Evolutionary conservation across 2,329 filamentous ascomycete species (phyloP).

Genomic region (Botrytis hyacinthi): DNA sequence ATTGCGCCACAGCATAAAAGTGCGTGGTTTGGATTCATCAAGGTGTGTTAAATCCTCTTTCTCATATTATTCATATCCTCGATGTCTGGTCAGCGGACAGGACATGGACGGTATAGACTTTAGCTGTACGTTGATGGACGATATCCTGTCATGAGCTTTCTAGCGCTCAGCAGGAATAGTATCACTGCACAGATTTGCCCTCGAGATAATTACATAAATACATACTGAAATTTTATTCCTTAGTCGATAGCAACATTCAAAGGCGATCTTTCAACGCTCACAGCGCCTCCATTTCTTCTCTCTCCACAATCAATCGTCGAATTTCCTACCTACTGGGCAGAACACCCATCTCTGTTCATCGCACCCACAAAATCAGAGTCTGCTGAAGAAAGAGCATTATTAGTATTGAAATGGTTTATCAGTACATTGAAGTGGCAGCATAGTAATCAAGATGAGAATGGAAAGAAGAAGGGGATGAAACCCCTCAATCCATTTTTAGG

Average conservation of each 20-base stretch:
- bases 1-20: constrained; percentile 32
- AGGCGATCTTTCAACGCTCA: constrained; percentile 76
- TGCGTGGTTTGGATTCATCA: constrained; percentile 37
- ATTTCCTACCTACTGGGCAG: constrained; percentile 79
- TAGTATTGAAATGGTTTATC: constrained; percentile 71
- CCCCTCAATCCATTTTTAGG: constrained; percentile 93
- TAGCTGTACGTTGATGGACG: neutral
- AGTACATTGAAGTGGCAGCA: constrained; percentile 88
- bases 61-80: neutral
- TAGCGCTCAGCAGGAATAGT: neutral
- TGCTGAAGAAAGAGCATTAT: constrained; percentile 48
- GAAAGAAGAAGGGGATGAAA: constrained; percentile 87
- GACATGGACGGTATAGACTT: neutral
- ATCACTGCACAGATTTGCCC: neutral
- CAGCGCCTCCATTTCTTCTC: constrained; percentile 80
- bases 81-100: neutral
- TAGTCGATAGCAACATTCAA: constrained; percentile 77
- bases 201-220: neutral
- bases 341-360: constrained; percentile 73
- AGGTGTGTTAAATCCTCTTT: constrained; percentile 27
- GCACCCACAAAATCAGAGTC: constrained; percentile 78
- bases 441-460: constrained; percentile 59
- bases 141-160: neutral
- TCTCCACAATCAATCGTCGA: constrained; percentile 76
- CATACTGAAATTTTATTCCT: neutral